phyloP scores from a whole-genome alignment of 176 grass and related monocot species.

The Cenchrus americanus region DNA sequence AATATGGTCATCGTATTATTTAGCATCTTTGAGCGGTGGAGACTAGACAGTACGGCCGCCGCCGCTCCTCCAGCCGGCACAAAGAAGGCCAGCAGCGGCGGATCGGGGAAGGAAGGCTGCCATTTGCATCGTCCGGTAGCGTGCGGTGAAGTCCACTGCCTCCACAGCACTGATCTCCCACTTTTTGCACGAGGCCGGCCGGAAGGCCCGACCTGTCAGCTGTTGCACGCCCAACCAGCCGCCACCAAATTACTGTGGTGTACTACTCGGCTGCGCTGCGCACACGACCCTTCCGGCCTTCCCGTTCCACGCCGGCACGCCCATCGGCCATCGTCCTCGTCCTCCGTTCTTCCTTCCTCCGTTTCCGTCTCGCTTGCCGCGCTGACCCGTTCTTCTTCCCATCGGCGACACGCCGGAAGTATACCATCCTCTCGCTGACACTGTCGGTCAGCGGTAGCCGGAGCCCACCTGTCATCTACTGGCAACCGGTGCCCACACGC shows the following conservation, averaged over 20 bases:
- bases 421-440: background rate
- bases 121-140: background rate
- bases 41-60: background rate
- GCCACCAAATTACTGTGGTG: background rate
- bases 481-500: slow-evolving; percentile 8
- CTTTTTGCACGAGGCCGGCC: background rate
- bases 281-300: background rate
- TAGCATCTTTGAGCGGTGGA: background rate
- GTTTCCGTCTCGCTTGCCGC: slow-evolving; percentile 5
- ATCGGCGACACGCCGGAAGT: background rate
- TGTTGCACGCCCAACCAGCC: background rate
- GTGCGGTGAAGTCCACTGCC: background rate
- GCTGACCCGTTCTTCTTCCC: slow-evolving; percentile 9
- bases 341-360: background rate
- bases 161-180: background rate
- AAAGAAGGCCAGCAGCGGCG: background rate
- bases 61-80: background rate
- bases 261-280: background rate
- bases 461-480: slow-evolving; percentile 27
- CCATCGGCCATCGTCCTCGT: background rate
- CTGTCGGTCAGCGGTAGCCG: rapidly evolving
- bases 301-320: background rate
- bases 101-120: background rate
- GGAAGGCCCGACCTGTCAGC: background rate
- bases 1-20: background rate